Evolutionary conservation across 2,329 filamentous ascomycete genomes (phyloP).

Genomic region (Phoma sp.): DNA sequence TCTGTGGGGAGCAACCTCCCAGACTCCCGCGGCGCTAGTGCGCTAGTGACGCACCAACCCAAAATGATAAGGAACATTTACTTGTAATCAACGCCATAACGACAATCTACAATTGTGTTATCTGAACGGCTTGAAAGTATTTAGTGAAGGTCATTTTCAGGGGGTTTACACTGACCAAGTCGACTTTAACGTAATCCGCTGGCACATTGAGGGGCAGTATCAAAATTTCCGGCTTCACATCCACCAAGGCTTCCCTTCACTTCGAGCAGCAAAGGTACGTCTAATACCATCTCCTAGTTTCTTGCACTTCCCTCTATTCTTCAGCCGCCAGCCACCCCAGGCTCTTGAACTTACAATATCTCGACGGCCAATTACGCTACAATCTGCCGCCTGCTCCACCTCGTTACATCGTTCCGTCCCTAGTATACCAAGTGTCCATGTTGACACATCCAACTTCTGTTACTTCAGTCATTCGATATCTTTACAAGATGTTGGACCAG

Average conservation of each 20-base stretch:
- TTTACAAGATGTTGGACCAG: neutral
- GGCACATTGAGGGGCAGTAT: neutral
- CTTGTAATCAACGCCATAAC: neutral
- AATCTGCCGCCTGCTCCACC: no score
- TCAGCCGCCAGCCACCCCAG: conserved; percentile 13
- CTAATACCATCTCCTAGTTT: neutral
- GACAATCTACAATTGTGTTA: no score
- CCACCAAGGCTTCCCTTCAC: conserved; percentile 13
- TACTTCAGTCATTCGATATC: neutral
- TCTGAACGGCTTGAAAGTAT: neutral
- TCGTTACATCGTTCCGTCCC: no score
- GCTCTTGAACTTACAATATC: neutral
- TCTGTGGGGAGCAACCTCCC: conserved; percentile 23
- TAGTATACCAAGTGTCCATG: no score
- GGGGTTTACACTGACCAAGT: no score
- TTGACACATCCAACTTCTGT: no score
- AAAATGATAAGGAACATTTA: conserved; percentile 2
- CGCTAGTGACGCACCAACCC: conserved; percentile 10
- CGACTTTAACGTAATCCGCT: no score
- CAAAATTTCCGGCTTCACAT: neutral
- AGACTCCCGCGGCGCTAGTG: conserved; percentile 25
- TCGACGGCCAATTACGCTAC: neutral
- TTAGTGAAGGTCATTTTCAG: neutral
- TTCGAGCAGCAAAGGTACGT: conserved; percentile 25
- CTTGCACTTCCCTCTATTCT: neutral